These are phyloP conservation scores for Leishmania aethiopica DNA, from an alignment of 208 protist species.

Conservation along the genomic window DNA sequence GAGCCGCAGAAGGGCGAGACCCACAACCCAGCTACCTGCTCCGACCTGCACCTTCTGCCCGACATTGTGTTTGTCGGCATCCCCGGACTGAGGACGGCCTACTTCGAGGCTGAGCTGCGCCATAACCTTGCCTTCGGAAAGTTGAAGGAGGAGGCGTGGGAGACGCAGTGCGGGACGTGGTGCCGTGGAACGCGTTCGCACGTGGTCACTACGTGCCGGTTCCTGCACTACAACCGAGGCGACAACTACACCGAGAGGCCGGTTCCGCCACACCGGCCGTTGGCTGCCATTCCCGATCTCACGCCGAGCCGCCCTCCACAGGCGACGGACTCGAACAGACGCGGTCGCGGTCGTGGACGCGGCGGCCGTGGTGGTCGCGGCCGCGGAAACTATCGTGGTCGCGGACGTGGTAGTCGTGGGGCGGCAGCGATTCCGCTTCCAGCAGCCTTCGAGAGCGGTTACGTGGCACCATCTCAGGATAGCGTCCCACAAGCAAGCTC, in stretches of 20 bases:
- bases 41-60: constrained; percentile 63
- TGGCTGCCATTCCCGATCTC: constrained; percentile 58
- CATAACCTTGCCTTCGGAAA: constrained; percentile 61
- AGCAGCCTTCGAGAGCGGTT: constrained; percentile 13
- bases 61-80: constrained; percentile 71
- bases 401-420: constrained; percentile 14
- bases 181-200: constrained; percentile 61
- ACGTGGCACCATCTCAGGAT: constrained; percentile 1
- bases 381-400: constrained; percentile 21
- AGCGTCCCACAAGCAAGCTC: neutral
- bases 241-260: constrained; percentile 63
- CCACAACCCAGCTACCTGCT: constrained; percentile 46
- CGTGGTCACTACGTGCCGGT: constrained; percentile 72
- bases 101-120: constrained; percentile 76
- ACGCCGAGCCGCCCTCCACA: constrained; percentile 48
- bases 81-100: constrained; percentile 58
- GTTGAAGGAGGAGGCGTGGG: constrained; percentile 40
- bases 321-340: constrained; percentile 25
- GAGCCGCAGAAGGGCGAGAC: constrained; percentile 12
- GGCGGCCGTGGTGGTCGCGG: constrained; percentile 28
- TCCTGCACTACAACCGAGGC: constrained; percentile 70
- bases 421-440: constrained; percentile 17
- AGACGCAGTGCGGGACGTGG: constrained; percentile 70
- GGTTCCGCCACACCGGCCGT: constrained; percentile 42
- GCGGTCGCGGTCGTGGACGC: constrained; percentile 30